Base-by-base conservation (phyloP, 257 asterid genomes). In the Solanum tarapatanum region DNA sequence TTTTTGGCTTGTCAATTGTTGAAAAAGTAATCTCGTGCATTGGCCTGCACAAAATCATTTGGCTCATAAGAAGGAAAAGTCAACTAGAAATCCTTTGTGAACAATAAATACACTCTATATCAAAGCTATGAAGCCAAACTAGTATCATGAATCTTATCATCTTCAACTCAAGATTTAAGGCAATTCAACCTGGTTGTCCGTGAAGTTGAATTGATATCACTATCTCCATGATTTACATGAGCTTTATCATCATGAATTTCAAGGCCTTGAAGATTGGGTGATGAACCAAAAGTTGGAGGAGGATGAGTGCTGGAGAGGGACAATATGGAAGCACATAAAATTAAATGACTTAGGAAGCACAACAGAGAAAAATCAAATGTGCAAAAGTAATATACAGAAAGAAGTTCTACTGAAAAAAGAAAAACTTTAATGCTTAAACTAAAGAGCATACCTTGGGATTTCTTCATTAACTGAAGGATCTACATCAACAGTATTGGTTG, bases 1-100 rank as follows among this genome's bases (percentile, higher is more conserved):
- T 82, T 88, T 92, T 92, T 84, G 94, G 94, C 88, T 83, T 90
- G 91, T 92, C 94, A 60, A 90, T 21, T 30, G 92, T 89, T 87
- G 94, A 92, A 89, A 92, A 90, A 36, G 93, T 90, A 64, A 92
- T 88, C 91, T 92, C 94, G 23, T 92, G 94, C 93, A 91, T 91
- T 62, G 92, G 91, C 92, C 94, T 92, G 90, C 90, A 88, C 68
- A 84, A 91, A 72, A 24, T 83, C 62, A 88, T 14, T 55, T 83
- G 28, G 69, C 69, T 16, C 28, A 48, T 82, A 48, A 82, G 85
- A 82, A 43, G 16, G 84, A 79, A 16, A 79, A 43, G 84, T 26
- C 39, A 45, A 79, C 33, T 8, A 79, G 26, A 79, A 79, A 79
- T 26, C 17, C 84, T 43, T 26, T 26, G 5, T 5, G 62, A 45